Evolutionary conservation across 495 filamentous ascomycete species (phyloP).

Genomic region (Talaromyces liani): DNA sequence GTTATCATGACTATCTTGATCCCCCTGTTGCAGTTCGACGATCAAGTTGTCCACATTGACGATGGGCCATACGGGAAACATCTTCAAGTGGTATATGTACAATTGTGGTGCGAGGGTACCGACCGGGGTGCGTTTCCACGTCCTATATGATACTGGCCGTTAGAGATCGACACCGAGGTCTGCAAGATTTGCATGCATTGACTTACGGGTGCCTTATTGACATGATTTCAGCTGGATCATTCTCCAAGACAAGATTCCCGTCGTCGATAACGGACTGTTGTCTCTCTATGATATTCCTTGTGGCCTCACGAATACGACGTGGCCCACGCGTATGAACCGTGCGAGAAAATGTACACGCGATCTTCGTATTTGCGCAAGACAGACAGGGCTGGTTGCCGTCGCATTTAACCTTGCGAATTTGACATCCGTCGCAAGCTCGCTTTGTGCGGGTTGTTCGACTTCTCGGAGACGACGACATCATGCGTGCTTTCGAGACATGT

Average conservation of each 20-base stretch:
- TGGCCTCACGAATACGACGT: conserved; percentile 17
- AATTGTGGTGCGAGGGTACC: conserved; percentile 11
- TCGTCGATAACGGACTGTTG: background rate
- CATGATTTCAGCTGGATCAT: too few relatives aligned
- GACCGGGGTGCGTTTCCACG: background rate
- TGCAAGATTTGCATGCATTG: background rate
- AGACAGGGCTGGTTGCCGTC: conserved; percentile 19
- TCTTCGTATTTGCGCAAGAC: conserved; percentile 24
- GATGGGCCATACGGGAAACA: conserved; percentile 41
- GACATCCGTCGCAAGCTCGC: conserved; percentile 26
- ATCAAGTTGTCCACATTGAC: conserved; percentile 32
- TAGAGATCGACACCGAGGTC: background rate
- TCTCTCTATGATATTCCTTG: conserved; percentile 13
- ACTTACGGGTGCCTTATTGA: background rate
- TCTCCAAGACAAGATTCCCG: background rate
- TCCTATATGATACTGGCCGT: background rate
- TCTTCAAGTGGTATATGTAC: conserved; percentile 35
- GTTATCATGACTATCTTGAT: conserved; percentile 12
- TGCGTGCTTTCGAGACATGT: too few relatives aligned
- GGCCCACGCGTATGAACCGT: conserved; percentile 26
- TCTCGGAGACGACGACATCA: too few relatives aligned
- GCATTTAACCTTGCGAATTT: conserved; percentile 26
- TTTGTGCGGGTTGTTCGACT: conserved; percentile 6
- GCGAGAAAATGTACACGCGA: conserved; percentile 33
- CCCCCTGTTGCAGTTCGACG: conserved; percentile 20